These are phyloP conservation scores for Brassica napus DNA, from an alignment of 345 rosid genomes.

Conservation along the genomic window DNA sequence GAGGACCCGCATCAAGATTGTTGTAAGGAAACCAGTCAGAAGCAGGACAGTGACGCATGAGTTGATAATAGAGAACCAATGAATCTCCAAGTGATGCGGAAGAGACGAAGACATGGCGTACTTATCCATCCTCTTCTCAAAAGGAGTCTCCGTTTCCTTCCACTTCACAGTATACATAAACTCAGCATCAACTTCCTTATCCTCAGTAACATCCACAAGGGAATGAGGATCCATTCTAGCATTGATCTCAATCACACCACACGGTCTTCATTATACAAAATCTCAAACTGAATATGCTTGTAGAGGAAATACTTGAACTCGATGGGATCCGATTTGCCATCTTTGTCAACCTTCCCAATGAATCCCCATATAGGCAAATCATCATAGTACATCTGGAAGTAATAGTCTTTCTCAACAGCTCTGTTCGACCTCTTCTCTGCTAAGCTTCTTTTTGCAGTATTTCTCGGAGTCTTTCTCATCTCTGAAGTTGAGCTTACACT, in stretches of 20 bases:
- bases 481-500: conserved; percentile 28
- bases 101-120: conserved; percentile 51
- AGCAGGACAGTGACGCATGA: conserved; percentile 64
- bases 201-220: conserved; percentile 52
- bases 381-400: conserved; percentile 66
- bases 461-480: too few relatives aligned
- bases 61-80: conserved; percentile 63
- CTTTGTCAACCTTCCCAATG: conserved; percentile 54
- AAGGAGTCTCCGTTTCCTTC: conserved; percentile 55
- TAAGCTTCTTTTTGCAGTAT: conserved; percentile 45
- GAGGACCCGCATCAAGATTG: conserved; percentile 58
- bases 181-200: conserved; percentile 52
- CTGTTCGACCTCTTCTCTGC: conserved; percentile 45
- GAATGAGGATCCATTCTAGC: conserved; percentile 45
- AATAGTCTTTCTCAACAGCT: conserved; percentile 50
- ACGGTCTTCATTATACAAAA: conserved; percentile 54
- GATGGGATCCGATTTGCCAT: conserved; percentile 44
- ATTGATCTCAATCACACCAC: conserved; percentile 53
- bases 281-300: conserved; percentile 51
- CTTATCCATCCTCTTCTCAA: conserved; percentile 63
- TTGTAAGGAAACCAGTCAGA: conserved; percentile 59
- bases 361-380: conserved; percentile 64
- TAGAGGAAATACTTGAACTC: conserved; percentile 49
- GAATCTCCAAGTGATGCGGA: conserved; percentile 58
- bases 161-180: conserved; percentile 54